Evolutionary conservation across 2,329 filamentous ascomycete species (phyloP), one percentile per base, ranked within the genome.

Genomic region (Cladobotryum mycophilum): DNA sequence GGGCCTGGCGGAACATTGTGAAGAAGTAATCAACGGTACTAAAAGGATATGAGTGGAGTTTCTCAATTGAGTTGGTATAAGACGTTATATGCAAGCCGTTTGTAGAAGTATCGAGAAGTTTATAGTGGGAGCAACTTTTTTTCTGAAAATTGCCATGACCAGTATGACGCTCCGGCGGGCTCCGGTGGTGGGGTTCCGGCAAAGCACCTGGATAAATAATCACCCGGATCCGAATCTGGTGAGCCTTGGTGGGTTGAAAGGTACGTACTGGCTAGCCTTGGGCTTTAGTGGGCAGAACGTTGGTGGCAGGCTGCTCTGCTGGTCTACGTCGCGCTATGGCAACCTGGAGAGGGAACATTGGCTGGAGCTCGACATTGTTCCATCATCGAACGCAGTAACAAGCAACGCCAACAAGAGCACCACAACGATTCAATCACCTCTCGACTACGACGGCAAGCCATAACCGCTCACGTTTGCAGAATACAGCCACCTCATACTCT

Each of bases 1-100:
- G 53, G 49, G 68, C 67, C 62, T 76, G 72, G 60, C 73, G 72
- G 56, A 77, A 66, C 75, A 78, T 78, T 56, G 9, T 30, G 25
- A 30, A 7, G 25, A 6, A 30, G 25, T 11, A 2, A 8, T 30
- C 2, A 30, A 5, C 9, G 9, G 25, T 30, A 11, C 6, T 6
- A 30, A 30, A 30, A 8, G 6, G 8, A 30, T 30, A 30, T 30
- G 25, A n/a, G 40, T 41, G 33, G 33, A 46, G 25, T 30, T n/a
- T n/a, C 25, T 30, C 25, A 30, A 30, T 30, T 30, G 25, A 30
- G 25, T 30, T 30, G 25, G 25, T 30, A 30, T 30, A 30, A 30
- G 25, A 30, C 25, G 25, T 30, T 30, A 30, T 30, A 30, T 30
- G 25, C 25, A 30, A 30, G 25, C 25, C 25, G 25, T 30, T 30